Base-by-base conservation (phyloP, 2,329 filamentous ascomycete species). In the Xylariaceae sp. region DNA sequence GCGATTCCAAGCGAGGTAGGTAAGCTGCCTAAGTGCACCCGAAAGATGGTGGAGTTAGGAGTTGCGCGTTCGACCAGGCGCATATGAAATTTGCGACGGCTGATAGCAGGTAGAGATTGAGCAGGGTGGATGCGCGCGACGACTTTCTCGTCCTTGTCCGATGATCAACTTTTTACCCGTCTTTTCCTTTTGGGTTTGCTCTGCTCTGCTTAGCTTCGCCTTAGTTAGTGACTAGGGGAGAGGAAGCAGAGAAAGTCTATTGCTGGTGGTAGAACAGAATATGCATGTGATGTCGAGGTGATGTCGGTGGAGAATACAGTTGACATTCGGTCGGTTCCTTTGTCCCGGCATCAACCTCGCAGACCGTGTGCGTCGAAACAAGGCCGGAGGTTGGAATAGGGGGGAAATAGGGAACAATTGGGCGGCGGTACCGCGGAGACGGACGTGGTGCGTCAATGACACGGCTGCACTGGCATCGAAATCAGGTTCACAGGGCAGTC, bases 281-380 rank as follows among this genome's bases (percentile, higher is more conserved):
- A 42, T 16, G 34, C 51, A 51, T 49, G 39, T 51, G 47, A 49
- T 48, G 29, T 16, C 18, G 36, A 36, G 44, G 48, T 22, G 19
- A 46, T 47, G 54, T 51, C 21, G 37, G 8, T 32, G 21, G 12
- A n/a, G 15, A 41, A 10, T 44, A 34, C 22, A n/a, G n/a, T n/a
- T n/a, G n/a, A n/a, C n/a, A 10, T 30, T 46, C 37, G 30, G 19
- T 30, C 4, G 29, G 16, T 40, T 22, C 51, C 53, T 53, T 58
- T 51, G 53, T 58, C 18, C 30, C 22, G 19, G 44, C 40, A 51
- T 47, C 47, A 53, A 54, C 44, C 40, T 13, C 21, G 37, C 32
- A 51, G 41, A 41, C 49, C 53, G 56, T 51, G 49, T 56, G 45
- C 55, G 48, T 57, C 49, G 21, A 29, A 21, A 22, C 19, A 42